Base-by-base conservation (phyloP, 805 yeast genomes). In the Ogataea methylovora region DNA sequence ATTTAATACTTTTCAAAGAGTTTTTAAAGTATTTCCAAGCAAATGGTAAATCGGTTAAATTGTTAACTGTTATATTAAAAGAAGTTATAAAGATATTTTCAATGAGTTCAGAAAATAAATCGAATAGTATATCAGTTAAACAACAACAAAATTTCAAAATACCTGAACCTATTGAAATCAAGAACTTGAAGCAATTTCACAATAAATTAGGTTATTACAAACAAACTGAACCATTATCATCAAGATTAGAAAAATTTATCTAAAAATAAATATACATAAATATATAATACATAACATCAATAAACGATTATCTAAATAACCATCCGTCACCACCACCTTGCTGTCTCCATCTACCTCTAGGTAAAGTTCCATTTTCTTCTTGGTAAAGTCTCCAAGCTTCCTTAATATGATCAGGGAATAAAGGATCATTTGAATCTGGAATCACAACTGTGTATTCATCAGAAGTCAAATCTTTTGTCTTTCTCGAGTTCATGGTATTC, bases 351-450 rank as follows among this genome's bases (percentile, higher is more conserved):
- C 75, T 73, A 2, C 79, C 71, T 27, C 41, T 43, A 5, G 83
- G 76, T 2, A 76, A 69, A 3, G 77, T 70, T 22, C 80, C 77
- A 33, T 71, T 74, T 48, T 87, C 95, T 28, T 69, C 42, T 43
- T 73, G 76, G 44, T 79, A 82, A 31, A 82, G 54, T 45, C 94
- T 65, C 90, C 94, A 84, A 1, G 96, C 96, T 47, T 86, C 95
- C 33, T 94, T 60, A 20, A 88, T 68, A 51, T 88, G 94, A 40
- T 84, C 87, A 0, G 97, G 95, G 23, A 75, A 65, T 29, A 88
- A 54, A 1, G 95, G 95, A 31, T 67, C 67, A 46, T 12, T 16
- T 16, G 13, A 16, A 15, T 24, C 27, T 30, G 26, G 38, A 19
- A 24, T 16, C 6, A 29, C 29, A 6, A 30, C 17, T 7, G 24